Conservation (phyloP, 2,329 filamentous ascomycete species). For the Aspergillus fijiensis region DNA sequence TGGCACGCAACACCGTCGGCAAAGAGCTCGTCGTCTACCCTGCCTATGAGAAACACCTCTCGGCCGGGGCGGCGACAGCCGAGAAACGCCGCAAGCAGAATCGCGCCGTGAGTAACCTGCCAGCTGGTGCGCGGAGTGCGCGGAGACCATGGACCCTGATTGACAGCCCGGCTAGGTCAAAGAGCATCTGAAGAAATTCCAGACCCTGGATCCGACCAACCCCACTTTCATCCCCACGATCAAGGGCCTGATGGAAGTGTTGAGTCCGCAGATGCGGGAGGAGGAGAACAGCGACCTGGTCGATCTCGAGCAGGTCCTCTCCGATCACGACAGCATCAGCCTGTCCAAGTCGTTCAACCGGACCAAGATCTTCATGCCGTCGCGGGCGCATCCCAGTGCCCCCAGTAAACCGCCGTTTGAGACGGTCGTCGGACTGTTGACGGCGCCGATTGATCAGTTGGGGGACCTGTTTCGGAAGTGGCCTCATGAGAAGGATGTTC, state of each 20-base stretch:
- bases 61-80: conserved; percentile 43
- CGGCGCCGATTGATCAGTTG: conserved; percentile 57
- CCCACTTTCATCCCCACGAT: conserved; percentile 44
- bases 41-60: conserved; percentile 51
- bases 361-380: conserved; percentile 55
- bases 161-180: conserved; percentile 46
- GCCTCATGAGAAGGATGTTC: conserved; percentile 3
- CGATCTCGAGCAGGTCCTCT: conserved; percentile 45
- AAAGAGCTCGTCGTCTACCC: conserved; percentile 56
- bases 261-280: conserved; percentile 50
- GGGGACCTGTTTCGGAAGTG: conserved; percentile 54
- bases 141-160: too few relatives aligned
- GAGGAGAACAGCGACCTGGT: conserved; percentile 53
- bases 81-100: conserved; percentile 50
- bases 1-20: conserved; percentile 50
- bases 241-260: conserved; percentile 41
- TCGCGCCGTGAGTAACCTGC: conserved; percentile 23
- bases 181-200: conserved; percentile 49
- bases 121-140: too few relatives aligned
- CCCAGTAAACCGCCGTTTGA: conserved; percentile 56
- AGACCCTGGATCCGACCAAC: conserved; percentile 43
- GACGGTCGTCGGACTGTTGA: conserved; percentile 53
- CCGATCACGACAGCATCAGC: conserved; percentile 30
- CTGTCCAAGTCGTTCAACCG: conserved; percentile 47
- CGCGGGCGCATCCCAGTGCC: conserved; percentile 51